These are phyloP conservation scores for Vitis hybrid DNA, from an alignment of 177 flowering plant species.

Conservation along the genomic window DNA sequence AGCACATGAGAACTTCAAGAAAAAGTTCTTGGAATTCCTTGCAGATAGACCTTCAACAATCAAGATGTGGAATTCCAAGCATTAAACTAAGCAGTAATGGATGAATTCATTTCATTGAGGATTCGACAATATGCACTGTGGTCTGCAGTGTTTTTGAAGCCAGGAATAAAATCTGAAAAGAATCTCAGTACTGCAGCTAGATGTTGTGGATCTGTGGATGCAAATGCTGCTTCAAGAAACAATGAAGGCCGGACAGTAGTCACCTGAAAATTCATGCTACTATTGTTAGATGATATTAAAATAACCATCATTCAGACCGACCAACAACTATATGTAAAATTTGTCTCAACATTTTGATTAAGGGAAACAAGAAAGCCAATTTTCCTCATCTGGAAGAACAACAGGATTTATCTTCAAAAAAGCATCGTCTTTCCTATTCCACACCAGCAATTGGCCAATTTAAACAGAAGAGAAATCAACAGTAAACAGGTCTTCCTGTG, in stretches of 20 bases:
- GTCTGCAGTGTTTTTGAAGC: conserved; percentile 67
- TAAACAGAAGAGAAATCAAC: not conserved
- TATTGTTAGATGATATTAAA: not conserved
- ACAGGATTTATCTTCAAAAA: not conserved
- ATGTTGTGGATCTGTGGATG: conserved; percentile 73
- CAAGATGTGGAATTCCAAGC: too few relatives aligned
- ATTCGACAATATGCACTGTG: conserved; percentile 45
- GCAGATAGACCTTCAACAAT: too few relatives aligned
- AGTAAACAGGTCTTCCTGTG: too few relatives aligned
- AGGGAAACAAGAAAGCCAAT: not conserved
- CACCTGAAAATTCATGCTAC: conserved; percentile 52
- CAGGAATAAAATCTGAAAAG: conserved; percentile 77
- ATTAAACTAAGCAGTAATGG: conserved; percentile 23
- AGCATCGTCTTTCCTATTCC: not conserved
- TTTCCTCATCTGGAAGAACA: not conserved
- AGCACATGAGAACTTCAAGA: too few relatives aligned
- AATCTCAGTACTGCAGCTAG: conserved; percentile 86
- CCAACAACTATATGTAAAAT: not conserved
- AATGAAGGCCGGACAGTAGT: conserved; percentile 67
- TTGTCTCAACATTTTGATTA: not conserved
- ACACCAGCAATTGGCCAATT: not conserved
- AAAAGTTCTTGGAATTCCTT: too few relatives aligned
- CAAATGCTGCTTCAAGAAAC: conserved; percentile 85
- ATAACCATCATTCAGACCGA: not conserved
- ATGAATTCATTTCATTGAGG: conserved; percentile 50